phyloP scores from a whole-genome alignment of 768 basidiomycete genomes.

The Terana coerulea region DNA sequence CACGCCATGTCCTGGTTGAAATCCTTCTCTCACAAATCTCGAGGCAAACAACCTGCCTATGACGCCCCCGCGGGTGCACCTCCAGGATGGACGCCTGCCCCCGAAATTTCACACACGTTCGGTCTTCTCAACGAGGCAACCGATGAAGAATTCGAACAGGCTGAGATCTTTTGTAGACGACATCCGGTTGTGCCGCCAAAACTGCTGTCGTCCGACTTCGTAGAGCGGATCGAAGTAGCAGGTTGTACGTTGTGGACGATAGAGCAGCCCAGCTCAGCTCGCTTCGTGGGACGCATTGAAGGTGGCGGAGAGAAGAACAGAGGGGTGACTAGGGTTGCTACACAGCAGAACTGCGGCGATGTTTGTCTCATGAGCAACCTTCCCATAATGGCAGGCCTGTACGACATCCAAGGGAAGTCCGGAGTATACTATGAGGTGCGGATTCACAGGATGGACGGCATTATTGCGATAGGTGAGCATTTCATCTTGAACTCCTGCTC shows the following conservation, averaged over 20 bases:
- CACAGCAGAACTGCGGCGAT: slow-evolving; percentile 40
- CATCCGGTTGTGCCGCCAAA: slow-evolving; percentile 38
- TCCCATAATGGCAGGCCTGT: slow-evolving; percentile 58
- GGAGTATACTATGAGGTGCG: slow-evolving; percentile 65
- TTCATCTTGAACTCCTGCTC: no score
- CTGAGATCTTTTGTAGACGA: slow-evolving; percentile 44
- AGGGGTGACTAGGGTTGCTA: slow-evolving; percentile 39
- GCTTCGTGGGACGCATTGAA: slow-evolving; percentile 44
- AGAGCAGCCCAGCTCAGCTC: slow-evolving; percentile 32
- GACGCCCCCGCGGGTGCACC: slow-evolving; percentile 23
- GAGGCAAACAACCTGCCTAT: not conserved
- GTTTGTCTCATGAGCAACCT: slow-evolving; percentile 55
- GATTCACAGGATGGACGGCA: slow-evolving; percentile 54
- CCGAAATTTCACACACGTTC: slow-evolving; percentile 42
- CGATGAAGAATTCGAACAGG: slow-evolving; percentile 49
- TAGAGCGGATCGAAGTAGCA: slow-evolving; percentile 46
- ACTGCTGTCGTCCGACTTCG: slow-evolving; percentile 46
- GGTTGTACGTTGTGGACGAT: slow-evolving; percentile 56
- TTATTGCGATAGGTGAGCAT: slow-evolving; percentile 54
- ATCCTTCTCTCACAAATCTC: not conserved
- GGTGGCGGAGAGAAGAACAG: slow-evolving; percentile 24
- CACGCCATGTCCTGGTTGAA: slow-evolving; percentile 12
- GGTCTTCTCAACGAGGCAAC: slow-evolving; percentile 57
- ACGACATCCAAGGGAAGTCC: slow-evolving; percentile 46
- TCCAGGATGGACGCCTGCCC: slow-evolving; percentile 58